These are phyloP conservation scores for Violaceomyces palustris DNA, from an alignment of 1,284 basidiomycete species.

Conservation along the genomic window DNA sequence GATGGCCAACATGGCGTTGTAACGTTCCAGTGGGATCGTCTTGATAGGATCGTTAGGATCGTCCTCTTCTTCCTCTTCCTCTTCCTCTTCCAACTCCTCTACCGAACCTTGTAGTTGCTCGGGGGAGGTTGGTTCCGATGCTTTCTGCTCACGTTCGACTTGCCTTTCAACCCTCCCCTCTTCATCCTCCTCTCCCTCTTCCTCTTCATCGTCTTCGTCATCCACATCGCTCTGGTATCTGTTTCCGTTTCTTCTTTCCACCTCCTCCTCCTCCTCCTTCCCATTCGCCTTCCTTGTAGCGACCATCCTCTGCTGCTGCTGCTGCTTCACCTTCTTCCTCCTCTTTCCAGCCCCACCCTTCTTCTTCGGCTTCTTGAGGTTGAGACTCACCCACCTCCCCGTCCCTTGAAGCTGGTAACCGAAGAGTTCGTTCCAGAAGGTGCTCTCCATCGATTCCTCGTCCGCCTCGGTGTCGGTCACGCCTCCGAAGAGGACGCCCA, in stretches of 20 bases:
- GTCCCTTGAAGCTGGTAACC: constrained; percentile 74
- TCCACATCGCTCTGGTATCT: too few species aligned
- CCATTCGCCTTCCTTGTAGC: too few species aligned
- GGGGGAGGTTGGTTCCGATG: constrained; percentile 68
- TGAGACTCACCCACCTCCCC: constrained; percentile 74
- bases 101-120: constrained; percentile 72
- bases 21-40: constrained; percentile 70
- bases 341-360: constrained; percentile 56
- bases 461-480: constrained; percentile 82
- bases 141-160: constrained; percentile 55
- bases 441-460: constrained; percentile 72
- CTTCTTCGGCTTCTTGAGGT: constrained; percentile 60
- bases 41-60: constrained; percentile 69
- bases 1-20: constrained; percentile 86
- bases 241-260: constrained; percentile 7
- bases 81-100: constrained; percentile 28
- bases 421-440: constrained; percentile 47
- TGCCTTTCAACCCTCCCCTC: constrained; percentile 45
- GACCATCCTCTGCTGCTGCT: constrained; percentile 9
- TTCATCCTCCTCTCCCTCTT: constrained; percentile 8
- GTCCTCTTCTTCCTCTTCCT: constrained; percentile 45
- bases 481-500: constrained; percentile 82
- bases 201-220: constrained; percentile 11
- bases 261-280: constrained; percentile 10
- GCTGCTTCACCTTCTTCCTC: constrained; percentile 49